Evolutionary conservation across 371 early-diverging fungal species (phyloP).

Genomic region (Mortierella sp.): DNA sequence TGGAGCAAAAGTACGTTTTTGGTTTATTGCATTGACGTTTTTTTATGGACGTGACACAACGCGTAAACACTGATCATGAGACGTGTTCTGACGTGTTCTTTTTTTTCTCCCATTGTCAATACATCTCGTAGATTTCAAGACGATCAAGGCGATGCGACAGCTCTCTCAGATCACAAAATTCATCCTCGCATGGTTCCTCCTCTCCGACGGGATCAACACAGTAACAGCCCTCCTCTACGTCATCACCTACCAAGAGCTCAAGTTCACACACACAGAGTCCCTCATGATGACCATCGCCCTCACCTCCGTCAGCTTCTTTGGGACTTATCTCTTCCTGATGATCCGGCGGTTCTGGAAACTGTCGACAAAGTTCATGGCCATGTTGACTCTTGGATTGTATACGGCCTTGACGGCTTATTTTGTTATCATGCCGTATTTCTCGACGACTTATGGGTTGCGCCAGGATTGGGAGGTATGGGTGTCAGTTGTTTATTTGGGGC

Average conservation of each 20-base stretch:
- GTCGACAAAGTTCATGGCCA: constrained; percentile 48
- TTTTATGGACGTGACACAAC: neutral
- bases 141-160: constrained; percentile 61
- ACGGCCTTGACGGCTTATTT: constrained; percentile 32
- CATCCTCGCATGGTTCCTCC: constrained; percentile 70
- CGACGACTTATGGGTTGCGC: constrained; percentile 27
- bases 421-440: constrained; percentile 55
- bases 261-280: constrained; percentile 43
- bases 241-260: constrained; percentile 51
- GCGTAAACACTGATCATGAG: neutral
- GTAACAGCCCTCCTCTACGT: constrained; percentile 60
- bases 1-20: constrained; percentile 55
- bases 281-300: constrained; percentile 41
- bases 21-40: neutral
- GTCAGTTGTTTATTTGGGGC: constrained; percentile 65
- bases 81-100: neutral
- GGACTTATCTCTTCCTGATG: constrained; percentile 58
- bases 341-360: constrained; percentile 38
- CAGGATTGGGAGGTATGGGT: constrained; percentile 67
- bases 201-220: constrained; percentile 72
- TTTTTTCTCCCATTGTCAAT: neutral
- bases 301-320: constrained; percentile 63
- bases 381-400: constrained; percentile 33
- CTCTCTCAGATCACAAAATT: constrained; percentile 66
- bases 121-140: constrained; percentile 25